Percentiles rank a stretch among this genome's conserved stretches.
These are phyloP conservation scores for Phytophthora rubi DNA, from an alignment of 352 stramenopile genomes.

Conservation along the genomic window DNA sequence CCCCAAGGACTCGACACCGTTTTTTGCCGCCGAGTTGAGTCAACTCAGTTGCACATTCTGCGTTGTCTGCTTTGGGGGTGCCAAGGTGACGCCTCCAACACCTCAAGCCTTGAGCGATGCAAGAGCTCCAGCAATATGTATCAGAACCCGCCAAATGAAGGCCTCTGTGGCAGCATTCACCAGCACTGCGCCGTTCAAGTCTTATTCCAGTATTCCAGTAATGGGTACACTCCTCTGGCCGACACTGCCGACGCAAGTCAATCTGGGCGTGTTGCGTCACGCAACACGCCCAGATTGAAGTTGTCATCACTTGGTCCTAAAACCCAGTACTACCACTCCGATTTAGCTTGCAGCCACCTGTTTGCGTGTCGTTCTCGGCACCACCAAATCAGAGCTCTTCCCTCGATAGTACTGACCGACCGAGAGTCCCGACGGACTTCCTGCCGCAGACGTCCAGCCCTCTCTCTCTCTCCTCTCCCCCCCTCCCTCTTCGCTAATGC, in stretches of 20 bases:
- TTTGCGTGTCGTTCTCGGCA: constrained; percentile 25
- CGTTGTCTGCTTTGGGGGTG: no score
- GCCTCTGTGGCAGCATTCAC: no score
- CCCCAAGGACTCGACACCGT: no score
- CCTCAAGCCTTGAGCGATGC: no score
- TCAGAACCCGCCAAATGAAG: background rate
- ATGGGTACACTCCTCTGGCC: background rate
- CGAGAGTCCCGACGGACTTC: background rate
- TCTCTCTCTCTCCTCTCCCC: constrained; percentile 1
- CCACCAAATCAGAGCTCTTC: constrained; percentile 13
- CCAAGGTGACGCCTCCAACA: no score
- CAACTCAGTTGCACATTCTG: no score
- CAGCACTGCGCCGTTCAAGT: background rate
- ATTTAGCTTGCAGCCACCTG: constrained; percentile 2
- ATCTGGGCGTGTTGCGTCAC: no score
- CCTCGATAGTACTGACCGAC: background rate
- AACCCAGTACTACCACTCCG: background rate
- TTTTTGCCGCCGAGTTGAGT: background rate
- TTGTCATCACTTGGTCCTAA: constrained; percentile 2
- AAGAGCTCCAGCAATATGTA: background rate
- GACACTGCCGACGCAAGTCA: constrained; percentile 12
- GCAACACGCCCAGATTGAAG: constrained; percentile 17
- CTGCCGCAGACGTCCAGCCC: background rate
- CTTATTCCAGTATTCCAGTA: background rate
- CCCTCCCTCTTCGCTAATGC: constrained; percentile 22